Conservation (phyloP, 2,329 filamentous ascomycete species). For the Colletotrichum siamense region DNA sequence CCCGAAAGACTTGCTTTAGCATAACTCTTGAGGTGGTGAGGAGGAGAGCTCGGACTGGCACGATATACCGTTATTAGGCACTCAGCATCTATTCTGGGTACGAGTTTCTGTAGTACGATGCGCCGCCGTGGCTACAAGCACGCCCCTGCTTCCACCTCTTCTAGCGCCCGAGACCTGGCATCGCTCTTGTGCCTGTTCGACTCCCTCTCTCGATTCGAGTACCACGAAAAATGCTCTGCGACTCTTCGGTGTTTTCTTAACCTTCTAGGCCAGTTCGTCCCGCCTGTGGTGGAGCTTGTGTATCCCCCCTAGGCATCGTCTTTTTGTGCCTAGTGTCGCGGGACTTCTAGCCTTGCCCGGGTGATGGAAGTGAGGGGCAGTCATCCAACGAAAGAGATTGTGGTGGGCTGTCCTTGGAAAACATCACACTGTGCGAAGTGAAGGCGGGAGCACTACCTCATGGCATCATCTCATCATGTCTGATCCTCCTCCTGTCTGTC, state of each 20-base stretch:
- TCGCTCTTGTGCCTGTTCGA: background rate
- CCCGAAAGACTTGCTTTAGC: background rate
- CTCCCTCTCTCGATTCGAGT: background rate
- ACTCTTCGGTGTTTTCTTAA: background rate
- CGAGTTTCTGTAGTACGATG: background rate
- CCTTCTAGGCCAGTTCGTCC: background rate
- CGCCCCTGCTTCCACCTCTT: background rate
- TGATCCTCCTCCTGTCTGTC: background rate
- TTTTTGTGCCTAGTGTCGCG: background rate
- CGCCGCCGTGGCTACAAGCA: background rate
- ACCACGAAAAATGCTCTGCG: background rate
- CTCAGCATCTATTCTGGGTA: constrained; percentile 17
- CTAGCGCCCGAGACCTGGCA: background rate
- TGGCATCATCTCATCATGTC: background rate
- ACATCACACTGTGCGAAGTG: background rate
- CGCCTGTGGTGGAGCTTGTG: background rate
- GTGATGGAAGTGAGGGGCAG: background rate
- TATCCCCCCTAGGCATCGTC: background rate
- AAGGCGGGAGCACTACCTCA: background rate
- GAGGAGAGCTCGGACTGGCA: background rate
- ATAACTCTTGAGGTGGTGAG: background rate
- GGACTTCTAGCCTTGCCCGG: background rate
- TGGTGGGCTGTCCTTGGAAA: background rate
- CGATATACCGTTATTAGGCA: background rate
- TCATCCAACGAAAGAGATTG: background rate